Evolutionary conservation across 2,329 filamentous ascomycete genomes (phyloP), one percentile per base, ranked within the genome.

Genomic region (Neospermospora avenae): DNA sequence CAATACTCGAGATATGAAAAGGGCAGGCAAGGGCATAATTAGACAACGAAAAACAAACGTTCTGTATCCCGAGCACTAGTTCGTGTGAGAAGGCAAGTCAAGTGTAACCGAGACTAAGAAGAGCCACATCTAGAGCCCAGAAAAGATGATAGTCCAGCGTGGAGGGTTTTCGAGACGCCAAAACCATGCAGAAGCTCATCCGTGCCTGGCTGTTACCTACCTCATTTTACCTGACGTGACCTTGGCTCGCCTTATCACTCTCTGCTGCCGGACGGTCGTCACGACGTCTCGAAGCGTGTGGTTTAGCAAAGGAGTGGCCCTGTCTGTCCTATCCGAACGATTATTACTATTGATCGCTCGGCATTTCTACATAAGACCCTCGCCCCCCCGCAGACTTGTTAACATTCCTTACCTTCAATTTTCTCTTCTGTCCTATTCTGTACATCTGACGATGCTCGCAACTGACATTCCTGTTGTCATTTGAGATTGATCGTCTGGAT

Each of bases 301-400:
- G 18, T 67, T 5, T 64, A 67, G 64, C 60, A 59, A 59, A 61
- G 61, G 63, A 67, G 48, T 65, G 64, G 63, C 59, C 63, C 60
- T 63, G 58, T 57, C 62, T 42, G 42, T 46, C 48, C 48, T 20
- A 18, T 51, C 22, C 55, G 60, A 57, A 63, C 59, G 58, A 62
- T 55, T 58, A 59, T 58, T 46, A 37, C 51, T 65, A 48, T 55
- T 60, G 51, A 59, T 34, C 56, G 64, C 65, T 65, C 67, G 64
- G 67, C 67, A 66, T 67, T 67, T 65, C 55, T 61, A 63, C 60
- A 63, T 64, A 66, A 61, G 63, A 60, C 59, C 55, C 60, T 59
- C 57, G 52, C 54, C 46, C 53, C 58, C 60, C 53, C 22, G 34
- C 41, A 37, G 37, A 28, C 45, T 57, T 48, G 35, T 55, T 55